Base-by-base conservation (phyloP, 2,329 filamentous ascomycete species). In the Emergomyces orientalis region DNA sequence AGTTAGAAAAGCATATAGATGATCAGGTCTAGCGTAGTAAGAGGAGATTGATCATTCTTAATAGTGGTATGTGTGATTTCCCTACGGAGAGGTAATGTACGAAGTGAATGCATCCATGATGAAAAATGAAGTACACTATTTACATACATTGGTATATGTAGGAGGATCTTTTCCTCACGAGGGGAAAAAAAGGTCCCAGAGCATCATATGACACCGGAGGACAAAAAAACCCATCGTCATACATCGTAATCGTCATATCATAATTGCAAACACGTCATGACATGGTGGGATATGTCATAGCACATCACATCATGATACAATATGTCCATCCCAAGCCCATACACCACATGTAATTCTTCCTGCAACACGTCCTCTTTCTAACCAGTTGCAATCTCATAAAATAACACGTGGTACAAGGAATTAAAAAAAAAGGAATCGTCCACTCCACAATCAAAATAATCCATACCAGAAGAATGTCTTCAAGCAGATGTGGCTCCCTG, bases 401-500 rank as follows among this genome's bases (percentile, higher is more conserved):
- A 55, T n/a, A 22, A 9, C 6, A 9, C n/a, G 19, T 22, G 19
- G n/a, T n/a, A 22, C 52, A 55, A 37, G 22, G 0, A 37, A n/a
- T n/a, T 8, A n/a, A 22, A 13, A 37, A 37, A 55, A 30, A 55
- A 9, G 9, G 11, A 17, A 34, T 55, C 19, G 17, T n/a, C 8
- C 19, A 55, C 30, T 9, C 27, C 14, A 55, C 6, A 17, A n/a
- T 34, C 47, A 8, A 25, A 30, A 55, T 1, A 13, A n/a, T 55
- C n/a, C 32, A 59, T 19, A 6, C 47, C 27, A 32, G 8, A 30
- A 37, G 8, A 55, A 55, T 27, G 2, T 7, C 11, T 30, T 45
- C 34, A 47, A 19, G 49, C 22, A n/a, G 60, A 9, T 41, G 49
- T 56, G 19, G 60, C 19, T 55, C 52, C 37, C 60, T 63, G 52